Base-by-base conservation (phyloP, 2,329 filamentous ascomycete species). In the Cercospora janseana region DNA sequence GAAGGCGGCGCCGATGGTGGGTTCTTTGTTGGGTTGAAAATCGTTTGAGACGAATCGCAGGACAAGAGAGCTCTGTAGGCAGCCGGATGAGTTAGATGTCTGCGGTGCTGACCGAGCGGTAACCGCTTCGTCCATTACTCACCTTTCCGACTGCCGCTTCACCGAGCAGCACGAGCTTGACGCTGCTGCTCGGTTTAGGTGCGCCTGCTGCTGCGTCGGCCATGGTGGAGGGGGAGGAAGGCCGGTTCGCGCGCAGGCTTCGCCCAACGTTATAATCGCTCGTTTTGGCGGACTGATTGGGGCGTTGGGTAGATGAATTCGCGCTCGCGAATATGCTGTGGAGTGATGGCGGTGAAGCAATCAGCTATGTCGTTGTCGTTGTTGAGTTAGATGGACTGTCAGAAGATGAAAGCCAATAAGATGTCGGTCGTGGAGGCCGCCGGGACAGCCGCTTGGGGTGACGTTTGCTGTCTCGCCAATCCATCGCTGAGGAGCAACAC, bases 11-110 rank as follows among this genome's bases (percentile, higher is more conserved):
- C 93, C 93, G 74, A 98, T 98, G 60, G 93, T 98, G 56, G 93
- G 93, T 72, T 98, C 93, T 79, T 97, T 97, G 75, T 97, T 97
- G 75, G 97, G 93, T 77, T 98, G 93, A 67, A 98, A 98, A 74
- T 97, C 92, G 75, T 98, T 93, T 80, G 97, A 97, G 69, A 98
- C 93, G 74, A 98, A 98, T 67, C 93, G 89, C 69, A 98, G 81
- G 57, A 98, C 93, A 52, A 98, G 84, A 37, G 93, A 98, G 42
- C 93, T 97, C 93, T 95, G 66, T 48, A 48, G 52, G 57, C 48
- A 43, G 46, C 46, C 52, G 47, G n/a, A 16, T 40, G 48, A n/a
- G 46, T 46, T 49, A 53, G 46, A 10, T 15, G 35, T 15, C 13
- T 7, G 26, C 4, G 12, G n/a, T 21, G 28, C 12, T 2, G 44